phyloP scores from a whole-genome alignment of 1,139 yeast species.

The Ogataea hybrid region DNA sequence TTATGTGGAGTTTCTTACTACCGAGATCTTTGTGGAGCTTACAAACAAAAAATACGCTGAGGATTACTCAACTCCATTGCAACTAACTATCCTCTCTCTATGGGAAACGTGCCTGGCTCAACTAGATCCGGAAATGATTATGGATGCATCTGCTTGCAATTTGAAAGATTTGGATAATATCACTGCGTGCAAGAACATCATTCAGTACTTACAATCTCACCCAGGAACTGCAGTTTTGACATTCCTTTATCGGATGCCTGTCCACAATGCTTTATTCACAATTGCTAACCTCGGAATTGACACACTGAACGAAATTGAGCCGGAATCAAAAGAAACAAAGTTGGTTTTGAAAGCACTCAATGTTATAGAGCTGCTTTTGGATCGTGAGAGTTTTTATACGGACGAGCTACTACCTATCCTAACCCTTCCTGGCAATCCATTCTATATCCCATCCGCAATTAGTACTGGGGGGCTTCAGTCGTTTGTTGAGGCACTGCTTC shows the following conservation, averaged over 20 bases:
- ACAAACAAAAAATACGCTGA: constrained; percentile 32
- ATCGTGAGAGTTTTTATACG: constrained; percentile 49
- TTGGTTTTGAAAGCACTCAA: constrained; percentile 39
- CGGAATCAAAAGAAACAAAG: constrained; percentile 34
- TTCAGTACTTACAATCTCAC: constrained; percentile 49
- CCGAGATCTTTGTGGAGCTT: constrained; percentile 60
- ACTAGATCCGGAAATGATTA: constrained; percentile 62
- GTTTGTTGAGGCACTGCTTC: constrained; percentile 69
- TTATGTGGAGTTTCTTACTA: constrained; percentile 67
- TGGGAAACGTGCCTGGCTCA: constrained; percentile 53
- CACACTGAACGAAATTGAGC: constrained; percentile 41
- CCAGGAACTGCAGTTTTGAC: constrained; percentile 69
- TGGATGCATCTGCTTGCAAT: constrained; percentile 48
- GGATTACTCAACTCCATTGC: constrained; percentile 47
- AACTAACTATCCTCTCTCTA: constrained; percentile 50
- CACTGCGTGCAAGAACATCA: constrained; percentile 40
- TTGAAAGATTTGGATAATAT: constrained; percentile 48
- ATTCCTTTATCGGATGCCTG: constrained; percentile 57
- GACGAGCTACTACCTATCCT: constrained; percentile 49
- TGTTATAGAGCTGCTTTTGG: constrained; percentile 49
- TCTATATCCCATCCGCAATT: constrained; percentile 48
- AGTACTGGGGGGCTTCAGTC: constrained; percentile 63
- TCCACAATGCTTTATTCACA: constrained; percentile 53
- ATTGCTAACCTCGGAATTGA: constrained; percentile 60
- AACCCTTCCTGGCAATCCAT: constrained; percentile 32